These are phyloP conservation scores for Cordyceps cicadae DNA, from an alignment of 2,329 filamentous ascomycete species.

Conservation along the genomic window DNA sequence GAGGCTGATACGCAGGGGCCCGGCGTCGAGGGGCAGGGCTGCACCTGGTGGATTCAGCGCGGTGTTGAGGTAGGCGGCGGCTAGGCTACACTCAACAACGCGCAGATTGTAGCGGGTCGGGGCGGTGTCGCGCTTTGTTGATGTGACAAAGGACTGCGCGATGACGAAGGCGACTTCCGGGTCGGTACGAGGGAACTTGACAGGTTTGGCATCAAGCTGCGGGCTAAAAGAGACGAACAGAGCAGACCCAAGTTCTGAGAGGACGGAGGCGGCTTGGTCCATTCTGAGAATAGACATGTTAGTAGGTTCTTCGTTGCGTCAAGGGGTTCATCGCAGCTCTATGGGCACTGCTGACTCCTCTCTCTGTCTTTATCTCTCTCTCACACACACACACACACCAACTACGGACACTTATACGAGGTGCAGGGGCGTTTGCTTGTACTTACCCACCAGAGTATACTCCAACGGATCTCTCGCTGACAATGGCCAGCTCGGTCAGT, in stretches of 20 bases:
- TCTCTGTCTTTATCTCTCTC: background rate
- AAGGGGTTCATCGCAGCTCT: background rate
- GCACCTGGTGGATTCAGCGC: constrained; percentile 48
- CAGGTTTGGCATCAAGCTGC: constrained; percentile 62
- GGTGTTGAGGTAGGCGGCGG: constrained; percentile 60
- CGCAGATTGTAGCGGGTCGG: constrained; percentile 94
- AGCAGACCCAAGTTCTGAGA: constrained; percentile 76
- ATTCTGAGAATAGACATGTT: constrained; percentile 49
- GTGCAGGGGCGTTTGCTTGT: background rate
- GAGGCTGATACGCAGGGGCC: constrained; percentile 74
- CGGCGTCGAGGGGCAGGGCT: constrained; percentile 64
- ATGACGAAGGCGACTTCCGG: constrained; percentile 87
- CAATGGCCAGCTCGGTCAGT: constrained; percentile 84
- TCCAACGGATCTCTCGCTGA: constrained; percentile 87
- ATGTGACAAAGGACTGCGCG: constrained; percentile 86
- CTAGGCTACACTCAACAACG: constrained; percentile 90
- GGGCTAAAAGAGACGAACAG: constrained; percentile 88
- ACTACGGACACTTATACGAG: background rate
- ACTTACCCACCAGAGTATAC: constrained; percentile 89
- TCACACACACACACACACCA: background rate
- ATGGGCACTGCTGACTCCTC: background rate
- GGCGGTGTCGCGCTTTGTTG: constrained; percentile 90
- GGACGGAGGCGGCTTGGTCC: constrained; percentile 95
- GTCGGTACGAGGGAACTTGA: constrained; percentile 71
- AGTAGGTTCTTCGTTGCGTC: background rate